phyloP scores from a whole-genome alignment of 2,329 filamentous ascomycete genomes.

The Hymenoscyphus repandus region DNA sequence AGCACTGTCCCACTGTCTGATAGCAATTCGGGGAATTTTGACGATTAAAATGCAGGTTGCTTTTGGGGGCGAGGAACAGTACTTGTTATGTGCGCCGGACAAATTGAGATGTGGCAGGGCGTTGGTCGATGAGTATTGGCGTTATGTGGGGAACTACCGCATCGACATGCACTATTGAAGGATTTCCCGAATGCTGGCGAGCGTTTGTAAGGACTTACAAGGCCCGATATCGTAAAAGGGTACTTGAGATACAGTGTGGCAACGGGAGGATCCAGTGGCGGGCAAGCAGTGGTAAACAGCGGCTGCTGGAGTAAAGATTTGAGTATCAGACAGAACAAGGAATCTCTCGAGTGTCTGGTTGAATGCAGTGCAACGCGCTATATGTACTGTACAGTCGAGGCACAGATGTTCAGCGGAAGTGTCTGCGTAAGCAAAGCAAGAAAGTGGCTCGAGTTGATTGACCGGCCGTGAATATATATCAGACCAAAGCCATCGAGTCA shows the following conservation, averaged over 20 bases:
- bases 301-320: not conserved
- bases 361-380: slow-evolving; percentile 8
- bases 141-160: not conserved
- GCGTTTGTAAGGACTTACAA: slow-evolving; percentile 1
- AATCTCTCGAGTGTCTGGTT: not conserved
- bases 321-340: not conserved
- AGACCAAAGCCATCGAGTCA: slow-evolving; percentile 4
- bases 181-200: slow-evolving; percentile 3
- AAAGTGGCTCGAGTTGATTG: slow-evolving; percentile 7
- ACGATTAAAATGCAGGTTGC: slow-evolving; percentile 5
- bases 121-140: not conserved
- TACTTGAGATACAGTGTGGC: not conserved
- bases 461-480: slow-evolving; percentile 13
- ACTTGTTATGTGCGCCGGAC: slow-evolving; percentile 9
- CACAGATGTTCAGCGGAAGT: slow-evolving; percentile 1
- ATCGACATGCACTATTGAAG: slow-evolving; percentile 1
- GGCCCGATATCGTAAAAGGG: not conserved
- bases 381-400: slow-evolving; percentile 6
- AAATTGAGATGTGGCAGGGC: slow-evolving; percentile 4
- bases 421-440: slow-evolving; percentile 5
- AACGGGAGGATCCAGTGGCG: slow-evolving; percentile 1
- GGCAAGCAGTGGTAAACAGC: not conserved
- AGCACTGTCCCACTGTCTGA: not conserved
- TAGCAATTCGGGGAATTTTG: slow-evolving; percentile 6
- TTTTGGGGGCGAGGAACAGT: slow-evolving; percentile 1